Evolutionary conservation across 805 yeast species (phyloP).

Genomic region (Millerago galiae): DNA sequence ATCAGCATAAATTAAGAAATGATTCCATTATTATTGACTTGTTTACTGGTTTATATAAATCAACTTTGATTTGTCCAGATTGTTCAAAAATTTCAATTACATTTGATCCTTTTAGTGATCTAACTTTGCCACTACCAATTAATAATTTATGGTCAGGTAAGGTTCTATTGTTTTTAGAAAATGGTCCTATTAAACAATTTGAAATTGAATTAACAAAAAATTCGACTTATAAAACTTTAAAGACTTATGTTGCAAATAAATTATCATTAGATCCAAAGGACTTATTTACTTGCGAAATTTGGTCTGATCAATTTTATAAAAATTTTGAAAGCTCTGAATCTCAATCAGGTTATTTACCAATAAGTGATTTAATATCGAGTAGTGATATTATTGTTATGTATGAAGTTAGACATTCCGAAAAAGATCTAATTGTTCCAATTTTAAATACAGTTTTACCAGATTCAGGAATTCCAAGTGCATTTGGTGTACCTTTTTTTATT

Average conservation of each 20-base stretch:
- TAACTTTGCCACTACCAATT: slow-evolving; percentile 84
- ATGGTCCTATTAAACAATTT: slow-evolving; percentile 41
- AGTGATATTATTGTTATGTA: slow-evolving; percentile 65
- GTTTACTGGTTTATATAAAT: slow-evolving; percentile 86
- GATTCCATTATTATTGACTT: slow-evolving; percentile 81
- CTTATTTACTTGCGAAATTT: slow-evolving; percentile 54
- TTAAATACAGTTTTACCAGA: slow-evolving; percentile 37
- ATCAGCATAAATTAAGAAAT: slow-evolving; percentile 69
- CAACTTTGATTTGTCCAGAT: slow-evolving; percentile 82
- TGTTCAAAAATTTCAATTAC: slow-evolving; percentile 79
- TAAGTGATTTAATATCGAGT: slow-evolving; percentile 57
- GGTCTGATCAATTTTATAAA: slow-evolving; percentile 59
- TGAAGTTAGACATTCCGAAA: slow-evolving; percentile 36
- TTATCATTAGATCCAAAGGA: slow-evolving; percentile 29
- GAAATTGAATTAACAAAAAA: slow-evolving; percentile 71
- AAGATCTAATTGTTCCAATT: slow-evolving; percentile 56
- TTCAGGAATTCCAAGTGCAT: slow-evolving; percentile 40
- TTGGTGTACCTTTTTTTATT: slow-evolving; percentile 76
- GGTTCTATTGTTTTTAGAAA: slow-evolving; percentile 56
- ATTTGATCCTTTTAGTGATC: slow-evolving; percentile 88
- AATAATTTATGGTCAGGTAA: slow-evolving; percentile 64
- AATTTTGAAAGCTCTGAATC: slow-evolving; percentile 61
- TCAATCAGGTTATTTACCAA: slow-evolving; percentile 46
- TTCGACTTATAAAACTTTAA: slow-evolving; percentile 57
- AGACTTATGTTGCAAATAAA: slow-evolving; percentile 51